phyloP scores from a whole-genome alignment of 1,284 basidiomycete genomes.

The Ustanciosporium gigantosporum region DNA sequence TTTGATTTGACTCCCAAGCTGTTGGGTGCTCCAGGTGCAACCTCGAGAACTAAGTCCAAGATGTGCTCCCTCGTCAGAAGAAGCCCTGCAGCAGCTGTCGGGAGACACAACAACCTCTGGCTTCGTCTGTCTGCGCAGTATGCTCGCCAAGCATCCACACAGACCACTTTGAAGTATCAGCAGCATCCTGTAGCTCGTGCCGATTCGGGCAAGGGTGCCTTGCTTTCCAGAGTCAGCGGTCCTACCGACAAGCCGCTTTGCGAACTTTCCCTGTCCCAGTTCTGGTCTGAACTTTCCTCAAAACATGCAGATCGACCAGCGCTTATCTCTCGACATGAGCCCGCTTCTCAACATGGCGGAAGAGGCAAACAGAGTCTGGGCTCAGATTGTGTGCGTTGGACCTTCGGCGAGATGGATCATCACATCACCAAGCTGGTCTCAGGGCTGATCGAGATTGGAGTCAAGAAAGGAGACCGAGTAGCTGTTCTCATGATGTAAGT shows the following conservation, averaged over 20 bases:
- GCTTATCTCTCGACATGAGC: conserved; percentile 71
- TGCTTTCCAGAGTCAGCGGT: conserved; percentile 63
- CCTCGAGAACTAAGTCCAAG: too few relatives aligned
- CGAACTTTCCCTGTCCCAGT: conserved; percentile 69
- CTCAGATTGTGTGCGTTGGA: conserved; percentile 71
- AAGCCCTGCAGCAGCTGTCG: too few relatives aligned
- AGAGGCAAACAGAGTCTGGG: neutral
- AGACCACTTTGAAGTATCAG: neutral
- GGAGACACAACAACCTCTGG: too few relatives aligned
- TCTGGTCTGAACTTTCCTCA: conserved; percentile 69
- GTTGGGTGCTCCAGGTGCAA: too few relatives aligned
- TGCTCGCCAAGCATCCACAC: neutral
- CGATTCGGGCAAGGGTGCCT: conserved; percentile 1
- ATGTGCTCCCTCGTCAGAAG: too few relatives aligned
- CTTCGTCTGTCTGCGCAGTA: too few relatives aligned
- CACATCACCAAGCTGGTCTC: conserved; percentile 72
- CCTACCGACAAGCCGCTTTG: conserved; percentile 69
- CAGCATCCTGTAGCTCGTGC: neutral
- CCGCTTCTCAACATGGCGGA: conserved; percentile 67
- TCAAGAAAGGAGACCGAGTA: conserved; percentile 76
- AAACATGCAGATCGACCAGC: conserved; percentile 68
- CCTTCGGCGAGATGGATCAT: conserved; percentile 72
- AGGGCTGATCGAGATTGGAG: conserved; percentile 70
- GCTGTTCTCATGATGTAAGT: conserved; percentile 72
- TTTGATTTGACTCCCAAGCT: too few relatives aligned